These are phyloP conservation scores for Mycena sanguinolenta DNA, from an alignment of 768 basidiomycete genomes.

Conservation along the genomic window DNA sequence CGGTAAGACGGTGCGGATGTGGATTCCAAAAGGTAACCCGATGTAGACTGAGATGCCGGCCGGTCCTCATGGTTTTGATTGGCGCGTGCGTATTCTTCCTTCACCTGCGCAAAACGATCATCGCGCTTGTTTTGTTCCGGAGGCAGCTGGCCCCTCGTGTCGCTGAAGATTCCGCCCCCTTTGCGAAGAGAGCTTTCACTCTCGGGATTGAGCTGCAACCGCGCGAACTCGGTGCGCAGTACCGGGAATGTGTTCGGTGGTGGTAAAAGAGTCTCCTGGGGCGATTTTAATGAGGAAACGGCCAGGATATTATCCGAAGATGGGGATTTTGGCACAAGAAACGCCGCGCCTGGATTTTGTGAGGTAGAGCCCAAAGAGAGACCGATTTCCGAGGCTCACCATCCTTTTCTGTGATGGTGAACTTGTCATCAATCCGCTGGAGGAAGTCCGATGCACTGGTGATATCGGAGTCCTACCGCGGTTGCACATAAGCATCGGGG, in stretches of 20 bases:
- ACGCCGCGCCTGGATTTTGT: neutral
- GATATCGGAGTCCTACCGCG: neutral
- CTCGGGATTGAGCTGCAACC: slow-evolving; percentile 4
- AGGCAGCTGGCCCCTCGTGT: neutral
- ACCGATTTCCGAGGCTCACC: neutral
- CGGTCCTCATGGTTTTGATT: neutral
- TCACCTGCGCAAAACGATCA: neutral
- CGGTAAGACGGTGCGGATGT: neutral
- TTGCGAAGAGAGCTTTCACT: neutral
- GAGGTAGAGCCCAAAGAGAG: neutral
- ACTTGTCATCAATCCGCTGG: neutral
- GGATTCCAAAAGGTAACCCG: neutral
- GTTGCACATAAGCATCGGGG: neutral
- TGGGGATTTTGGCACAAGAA: neutral
- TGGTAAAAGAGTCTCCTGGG: neutral
- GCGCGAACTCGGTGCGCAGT: neutral
- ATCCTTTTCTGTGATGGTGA: neutral
- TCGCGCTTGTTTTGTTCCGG: neutral
- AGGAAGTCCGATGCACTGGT: neutral
- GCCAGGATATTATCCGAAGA: neutral
- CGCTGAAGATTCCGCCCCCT: neutral
- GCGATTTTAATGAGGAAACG: neutral
- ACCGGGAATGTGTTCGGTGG: neutral
- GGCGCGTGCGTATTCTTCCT: slow-evolving; percentile 1
- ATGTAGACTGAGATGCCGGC: neutral